These are phyloP conservation scores for Artomyces pyxidatus DNA, from an alignment of 768 basidiomycete species.

Conservation along the genomic window DNA sequence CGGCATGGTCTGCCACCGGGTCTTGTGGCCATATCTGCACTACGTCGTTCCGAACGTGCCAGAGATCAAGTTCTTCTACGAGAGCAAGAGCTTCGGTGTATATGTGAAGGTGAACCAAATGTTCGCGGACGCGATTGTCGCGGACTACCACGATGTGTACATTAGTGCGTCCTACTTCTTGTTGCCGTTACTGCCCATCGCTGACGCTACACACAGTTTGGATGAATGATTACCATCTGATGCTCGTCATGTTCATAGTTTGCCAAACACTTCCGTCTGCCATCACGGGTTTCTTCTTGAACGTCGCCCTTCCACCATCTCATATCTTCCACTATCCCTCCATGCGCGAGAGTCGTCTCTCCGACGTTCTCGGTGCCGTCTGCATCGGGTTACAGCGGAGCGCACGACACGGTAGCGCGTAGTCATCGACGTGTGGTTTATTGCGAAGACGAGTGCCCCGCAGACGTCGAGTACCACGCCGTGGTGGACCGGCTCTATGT, in stretches of 20 bases:
- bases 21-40: slow-evolving; percentile 85
- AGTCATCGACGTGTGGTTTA: too few relatives aligned
- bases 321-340: slow-evolving; percentile 93
- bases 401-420: too few relatives aligned
- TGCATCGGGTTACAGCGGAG: slow-evolving; percentile 91
- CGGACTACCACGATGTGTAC: slow-evolving; percentile 81
- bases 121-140: slow-evolving; percentile 79
- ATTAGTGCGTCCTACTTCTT: slow-evolving; percentile 37
- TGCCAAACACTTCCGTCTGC: slow-evolving; percentile 59
- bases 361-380: slow-evolving; percentile 89
- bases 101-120: slow-evolving; percentile 86
- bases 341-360: slow-evolving; percentile 65
- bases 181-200: neutral
- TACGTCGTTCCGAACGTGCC: slow-evolving; percentile 84
- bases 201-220: slow-evolving; percentile 36
- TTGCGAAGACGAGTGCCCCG: too few relatives aligned
- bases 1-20: slow-evolving; percentile 84
- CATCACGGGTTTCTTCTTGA: slow-evolving; percentile 89
- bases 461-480: too few relatives aligned
- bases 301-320: slow-evolving; percentile 91
- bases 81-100: slow-evolving; percentile 72
- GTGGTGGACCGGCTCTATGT: too few relatives aligned
- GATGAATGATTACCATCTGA: slow-evolving; percentile 95
- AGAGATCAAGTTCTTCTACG: slow-evolving; percentile 72
- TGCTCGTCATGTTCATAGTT: slow-evolving; percentile 84